Percentiles rank a stretch among this genome's conserved stretches.
These are phyloP conservation scores for Leersia perrieri DNA, from an alignment of 176 grass and related monocot genomes.

Conservation along the genomic window DNA sequence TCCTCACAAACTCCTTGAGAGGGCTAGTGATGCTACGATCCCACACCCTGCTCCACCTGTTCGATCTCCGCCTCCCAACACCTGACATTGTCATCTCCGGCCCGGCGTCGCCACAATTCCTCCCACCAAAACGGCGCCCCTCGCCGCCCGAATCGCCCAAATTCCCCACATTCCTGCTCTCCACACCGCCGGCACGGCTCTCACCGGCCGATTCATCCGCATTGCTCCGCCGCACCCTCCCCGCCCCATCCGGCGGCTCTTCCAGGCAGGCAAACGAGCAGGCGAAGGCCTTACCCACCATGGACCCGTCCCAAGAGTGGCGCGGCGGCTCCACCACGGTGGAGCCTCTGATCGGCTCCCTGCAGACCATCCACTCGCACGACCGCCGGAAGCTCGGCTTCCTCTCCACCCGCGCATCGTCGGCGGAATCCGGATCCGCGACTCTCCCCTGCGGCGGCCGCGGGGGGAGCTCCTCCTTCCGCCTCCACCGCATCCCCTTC, in stretches of 20 bases:
- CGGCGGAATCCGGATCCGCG: constrained; percentile 16
- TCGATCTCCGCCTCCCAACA: constrained; percentile 49
- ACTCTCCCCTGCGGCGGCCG: not conserved
- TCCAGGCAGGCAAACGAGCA: constrained; percentile 86
- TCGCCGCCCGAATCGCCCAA: not conserved
- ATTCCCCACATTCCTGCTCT: constrained; percentile 20
- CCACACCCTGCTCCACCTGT: constrained; percentile 73
- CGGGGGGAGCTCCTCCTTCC: constrained; percentile 23
- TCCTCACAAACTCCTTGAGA: constrained; percentile 64
- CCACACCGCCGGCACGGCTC: not conserved
- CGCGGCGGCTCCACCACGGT: constrained; percentile 59
- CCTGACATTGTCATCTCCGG: constrained; percentile 23
- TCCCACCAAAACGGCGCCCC: constrained; percentile 21
- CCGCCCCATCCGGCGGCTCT: constrained; percentile 40
- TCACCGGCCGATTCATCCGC: constrained; percentile 30
- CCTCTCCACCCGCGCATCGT: constrained; percentile 25
- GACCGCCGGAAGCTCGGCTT: constrained; percentile 54
- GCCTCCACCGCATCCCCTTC: constrained; percentile 34
- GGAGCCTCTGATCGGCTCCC: constrained; percentile 38
- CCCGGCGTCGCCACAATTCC: not conserved
- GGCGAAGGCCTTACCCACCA: constrained; percentile 64
- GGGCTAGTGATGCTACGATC: constrained; percentile 71
- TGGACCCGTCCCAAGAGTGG: constrained; percentile 95
- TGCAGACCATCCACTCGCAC: constrained; percentile 54
- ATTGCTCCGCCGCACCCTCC: constrained; percentile 14